A percentile compares a stretch with the other conserved stretches of the same genome.
Evolutionary conservation across 1,284 basidiomycete species (phyloP).

Genomic region (Takashimella tepidaria): DNA sequence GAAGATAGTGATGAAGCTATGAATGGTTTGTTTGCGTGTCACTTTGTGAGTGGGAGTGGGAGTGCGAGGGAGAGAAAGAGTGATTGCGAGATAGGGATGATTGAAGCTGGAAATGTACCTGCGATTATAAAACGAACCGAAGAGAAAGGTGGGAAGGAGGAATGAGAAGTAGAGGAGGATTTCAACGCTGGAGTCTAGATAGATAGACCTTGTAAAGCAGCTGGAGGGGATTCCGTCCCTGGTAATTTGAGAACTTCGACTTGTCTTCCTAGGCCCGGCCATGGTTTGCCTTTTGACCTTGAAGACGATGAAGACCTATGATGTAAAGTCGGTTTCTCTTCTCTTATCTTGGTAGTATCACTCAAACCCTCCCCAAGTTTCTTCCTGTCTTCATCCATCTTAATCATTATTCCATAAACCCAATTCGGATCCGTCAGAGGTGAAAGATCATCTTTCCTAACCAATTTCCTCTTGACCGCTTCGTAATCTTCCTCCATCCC

Average conservation of each 20-base stretch:
- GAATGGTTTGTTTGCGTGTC: too few species aligned
- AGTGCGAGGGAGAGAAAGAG: neutral
- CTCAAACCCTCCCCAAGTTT: neutral
- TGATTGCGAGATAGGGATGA: neutral
- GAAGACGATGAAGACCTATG: slow-evolving; percentile 51
- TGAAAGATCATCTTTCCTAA: slow-evolving; percentile 74
- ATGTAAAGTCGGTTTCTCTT: slow-evolving; percentile 1
- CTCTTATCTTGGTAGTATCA: slow-evolving; percentile 2
- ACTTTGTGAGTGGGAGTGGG: slow-evolving; percentile 4
- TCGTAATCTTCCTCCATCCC: slow-evolving; percentile 90
- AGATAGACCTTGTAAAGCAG: neutral
- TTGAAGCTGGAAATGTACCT: neutral
- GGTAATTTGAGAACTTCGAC: slow-evolving; percentile 33
- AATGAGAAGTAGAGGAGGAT: neutral
- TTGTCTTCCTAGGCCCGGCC: slow-evolving; percentile 63
- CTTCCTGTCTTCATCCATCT: slow-evolving; percentile 56
- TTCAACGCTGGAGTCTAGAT: neutral
- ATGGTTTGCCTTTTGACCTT: slow-evolving; percentile 60
- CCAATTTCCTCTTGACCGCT: slow-evolving; percentile 72
- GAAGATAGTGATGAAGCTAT: too few species aligned
- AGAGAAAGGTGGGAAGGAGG: neutral
- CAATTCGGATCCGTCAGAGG: slow-evolving; percentile 84
- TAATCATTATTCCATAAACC: slow-evolving; percentile 69
- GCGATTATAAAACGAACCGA: neutral
- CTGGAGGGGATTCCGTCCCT: neutral